Evolutionary conservation across 768 basidiomycete species (phyloP).

Genomic region (Pleurotus platypus): DNA sequence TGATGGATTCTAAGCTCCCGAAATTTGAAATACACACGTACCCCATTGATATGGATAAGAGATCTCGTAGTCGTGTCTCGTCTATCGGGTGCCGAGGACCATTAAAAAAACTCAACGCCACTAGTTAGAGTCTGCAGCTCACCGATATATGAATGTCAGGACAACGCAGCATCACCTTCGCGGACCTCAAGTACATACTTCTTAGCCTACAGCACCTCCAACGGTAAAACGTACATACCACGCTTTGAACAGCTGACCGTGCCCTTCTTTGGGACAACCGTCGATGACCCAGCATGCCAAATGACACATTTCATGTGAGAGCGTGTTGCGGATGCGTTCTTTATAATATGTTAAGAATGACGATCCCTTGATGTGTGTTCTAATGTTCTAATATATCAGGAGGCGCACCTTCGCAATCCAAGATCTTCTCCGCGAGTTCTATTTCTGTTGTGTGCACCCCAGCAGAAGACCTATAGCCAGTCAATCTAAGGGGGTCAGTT

Average conservation of each 20-base stretch:
- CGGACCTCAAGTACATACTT: slow-evolving; percentile 45
- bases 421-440: slow-evolving; percentile 77
- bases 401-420: slow-evolving; percentile 67
- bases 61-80: slow-evolving; percentile 73
- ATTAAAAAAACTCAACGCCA: no score
- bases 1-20: background rate
- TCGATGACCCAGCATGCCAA: slow-evolving; percentile 84
- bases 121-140: slow-evolving; percentile 5
- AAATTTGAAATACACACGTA: slow-evolving; percentile 29
- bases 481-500: background rate
- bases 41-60: slow-evolving; percentile 72
- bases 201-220: background rate
- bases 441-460: slow-evolving; percentile 63
- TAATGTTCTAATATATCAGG: background rate
- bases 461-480: slow-evolving; percentile 41
- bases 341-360: background rate
- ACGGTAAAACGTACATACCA: slow-evolving; percentile 44
- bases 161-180: slow-evolving; percentile 61
- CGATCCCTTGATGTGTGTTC: no score
- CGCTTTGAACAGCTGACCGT: slow-evolving; percentile 67
- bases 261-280: slow-evolving; percentile 62
- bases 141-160: slow-evolving; percentile 75
- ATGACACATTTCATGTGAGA: slow-evolving; percentile 93
- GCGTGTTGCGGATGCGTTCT: slow-evolving; percentile 81
- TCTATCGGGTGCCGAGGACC: slow-evolving; percentile 31